Percentiles rank a stretch among this genome's conserved stretches.
Conservation (phyloP, 2,329 filamentous ascomycete species). For the Apiospora hydei region DNA sequence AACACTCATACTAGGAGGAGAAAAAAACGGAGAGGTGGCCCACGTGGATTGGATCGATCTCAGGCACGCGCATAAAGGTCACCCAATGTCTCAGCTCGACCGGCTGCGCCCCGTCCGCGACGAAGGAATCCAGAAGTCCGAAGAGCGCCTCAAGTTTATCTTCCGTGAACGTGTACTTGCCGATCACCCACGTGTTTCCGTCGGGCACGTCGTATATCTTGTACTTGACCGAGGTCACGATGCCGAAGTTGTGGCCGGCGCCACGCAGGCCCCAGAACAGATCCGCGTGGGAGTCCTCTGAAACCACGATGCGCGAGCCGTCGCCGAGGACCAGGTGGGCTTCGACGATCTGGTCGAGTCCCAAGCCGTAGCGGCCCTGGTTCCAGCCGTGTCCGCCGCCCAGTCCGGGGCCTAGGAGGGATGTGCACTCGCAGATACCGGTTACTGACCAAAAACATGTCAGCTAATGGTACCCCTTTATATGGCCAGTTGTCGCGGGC, state of each 20-base stretch:
- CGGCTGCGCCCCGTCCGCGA: constrained; percentile 22
- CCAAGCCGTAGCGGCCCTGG: constrained; percentile 27
- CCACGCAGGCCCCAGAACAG: constrained; percentile 52
- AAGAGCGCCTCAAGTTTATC: constrained; percentile 31
- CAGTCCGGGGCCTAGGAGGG: constrained; percentile 23
- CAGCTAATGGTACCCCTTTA: background rate
- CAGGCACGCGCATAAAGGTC: constrained; percentile 16
- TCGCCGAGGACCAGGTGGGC: constrained; percentile 26
- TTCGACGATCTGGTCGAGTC: constrained; percentile 25
- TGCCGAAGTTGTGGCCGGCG: constrained; percentile 51
- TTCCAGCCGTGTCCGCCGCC: constrained; percentile 28
- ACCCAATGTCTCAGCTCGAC: constrained; percentile 24
- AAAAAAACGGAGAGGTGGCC: background rate
- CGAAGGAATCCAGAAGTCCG: constrained; percentile 22
- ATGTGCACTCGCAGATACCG: constrained; percentile 15
- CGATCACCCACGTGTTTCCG: constrained; percentile 26
- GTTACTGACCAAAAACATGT: background rate
- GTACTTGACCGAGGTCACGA: constrained; percentile 43
- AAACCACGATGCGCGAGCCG: constrained; percentile 27
- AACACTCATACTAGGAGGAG: background rate
- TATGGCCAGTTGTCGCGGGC: too few species aligned
- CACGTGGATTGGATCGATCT: constrained; percentile 24
- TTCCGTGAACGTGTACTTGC: constrained; percentile 25
- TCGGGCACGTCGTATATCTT: constrained; percentile 25
- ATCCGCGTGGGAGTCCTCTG: constrained; percentile 33